These are phyloP conservation scores for Zopfochytrium polystomum DNA, from an alignment of 371 early-diverging fungal species.

Conservation along the genomic window DNA sequence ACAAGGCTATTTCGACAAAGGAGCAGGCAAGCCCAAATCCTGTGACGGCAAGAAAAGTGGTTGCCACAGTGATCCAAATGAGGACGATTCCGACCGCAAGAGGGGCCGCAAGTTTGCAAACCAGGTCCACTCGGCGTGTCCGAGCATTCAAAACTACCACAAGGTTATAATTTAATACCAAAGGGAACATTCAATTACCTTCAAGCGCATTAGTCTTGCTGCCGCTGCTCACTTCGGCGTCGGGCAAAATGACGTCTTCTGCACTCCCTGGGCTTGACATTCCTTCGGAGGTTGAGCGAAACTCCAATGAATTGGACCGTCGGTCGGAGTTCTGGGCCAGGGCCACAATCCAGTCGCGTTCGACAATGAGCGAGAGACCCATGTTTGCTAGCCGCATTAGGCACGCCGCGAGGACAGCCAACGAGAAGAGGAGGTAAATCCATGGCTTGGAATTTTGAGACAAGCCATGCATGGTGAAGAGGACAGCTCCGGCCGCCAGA, in stretches of 20 bases:
- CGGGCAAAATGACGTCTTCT: no score
- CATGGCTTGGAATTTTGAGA: no score
- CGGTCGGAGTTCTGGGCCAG: no score
- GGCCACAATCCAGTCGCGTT: conserved; percentile 51
- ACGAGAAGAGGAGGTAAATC: conserved; percentile 15
- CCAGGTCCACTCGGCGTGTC: conserved; percentile 51
- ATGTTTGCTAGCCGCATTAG: conserved; percentile 40
- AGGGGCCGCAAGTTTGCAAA: conserved; percentile 51
- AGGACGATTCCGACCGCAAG: conserved; percentile 31
- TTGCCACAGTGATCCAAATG: conserved; percentile 12
- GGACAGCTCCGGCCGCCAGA: no score
- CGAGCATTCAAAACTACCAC: conserved; percentile 26
- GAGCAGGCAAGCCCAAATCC: conserved; percentile 15
- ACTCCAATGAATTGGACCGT: no score
- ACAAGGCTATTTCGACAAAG: conserved; percentile 23
- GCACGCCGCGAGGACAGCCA: conserved; percentile 37
- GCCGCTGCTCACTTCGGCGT: no score
- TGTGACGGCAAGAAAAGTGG: conserved; percentile 28
- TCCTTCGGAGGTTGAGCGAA: no score
- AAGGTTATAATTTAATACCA: conserved; percentile 8
- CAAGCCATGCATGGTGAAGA: no score
- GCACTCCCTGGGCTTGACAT: no score
- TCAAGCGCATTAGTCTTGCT: no score
- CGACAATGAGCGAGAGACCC: conserved; percentile 45
- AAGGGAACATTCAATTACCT: no score